Conservation (phyloP, 768 basidiomycete genomes). For the Mycena rosella region DNA sequence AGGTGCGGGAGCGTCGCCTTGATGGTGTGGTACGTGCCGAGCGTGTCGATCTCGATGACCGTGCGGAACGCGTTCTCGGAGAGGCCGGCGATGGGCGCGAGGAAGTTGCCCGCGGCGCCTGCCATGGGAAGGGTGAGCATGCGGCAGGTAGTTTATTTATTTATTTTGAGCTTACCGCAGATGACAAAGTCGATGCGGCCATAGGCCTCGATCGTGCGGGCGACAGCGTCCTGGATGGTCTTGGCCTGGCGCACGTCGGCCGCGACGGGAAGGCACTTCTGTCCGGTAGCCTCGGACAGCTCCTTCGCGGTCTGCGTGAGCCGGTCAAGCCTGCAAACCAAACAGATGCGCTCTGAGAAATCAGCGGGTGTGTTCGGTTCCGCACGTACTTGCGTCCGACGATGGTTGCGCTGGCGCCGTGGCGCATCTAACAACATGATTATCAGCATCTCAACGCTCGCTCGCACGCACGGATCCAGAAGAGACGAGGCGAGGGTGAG, state of each 20-base stretch:
- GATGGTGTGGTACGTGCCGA: conserved; percentile 95
- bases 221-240: conserved; percentile 80
- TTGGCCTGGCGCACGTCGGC: conserved; percentile 89
- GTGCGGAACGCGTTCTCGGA: conserved; percentile 94
- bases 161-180: conserved; percentile 72
- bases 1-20: conserved; percentile 89
- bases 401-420: conserved; percentile 86
- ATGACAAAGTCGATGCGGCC: conserved; percentile 96
- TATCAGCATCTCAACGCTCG: conserved; percentile 5
- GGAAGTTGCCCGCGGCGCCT: conserved; percentile 98
- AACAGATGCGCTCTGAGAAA: too few relatives aligned
- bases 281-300: conserved; percentile 77
- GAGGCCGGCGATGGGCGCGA: conserved; percentile 85
- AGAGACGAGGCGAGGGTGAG: too few relatives aligned
- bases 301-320: conserved; percentile 77
- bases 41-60: conserved; percentile 93
- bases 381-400: conserved; percentile 85
- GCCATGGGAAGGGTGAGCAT: not conserved
- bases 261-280: conserved; percentile 75
- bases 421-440: conserved; percentile 70
- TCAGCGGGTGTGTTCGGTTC: not conserved
- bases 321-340: conserved; percentile 73
- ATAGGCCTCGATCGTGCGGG: conserved; percentile 78
- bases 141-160: not conserved
- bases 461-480: not conserved